Conservation (phyloP, 2,329 filamentous ascomycete genomes). For the Fragosphaeria purpurea region DNA sequence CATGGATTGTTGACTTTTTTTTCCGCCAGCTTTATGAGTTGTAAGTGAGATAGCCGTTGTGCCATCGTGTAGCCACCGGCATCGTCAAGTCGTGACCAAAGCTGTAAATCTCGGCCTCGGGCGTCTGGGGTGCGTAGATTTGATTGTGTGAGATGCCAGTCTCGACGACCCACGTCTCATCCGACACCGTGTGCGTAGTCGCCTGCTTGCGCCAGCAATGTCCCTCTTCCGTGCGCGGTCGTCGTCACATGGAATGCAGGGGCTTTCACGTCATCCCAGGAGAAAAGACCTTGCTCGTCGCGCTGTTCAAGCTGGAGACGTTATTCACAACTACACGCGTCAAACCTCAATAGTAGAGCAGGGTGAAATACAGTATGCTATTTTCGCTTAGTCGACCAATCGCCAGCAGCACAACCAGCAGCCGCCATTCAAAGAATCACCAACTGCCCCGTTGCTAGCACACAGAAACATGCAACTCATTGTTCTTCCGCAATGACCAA, state of each 20-base stretch:
- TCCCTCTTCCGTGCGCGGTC: background rate
- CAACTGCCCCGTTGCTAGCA: too few species aligned
- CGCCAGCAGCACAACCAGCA: too few species aligned
- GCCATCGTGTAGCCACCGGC: background rate
- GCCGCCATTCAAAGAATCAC: too few species aligned
- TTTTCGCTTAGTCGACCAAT: too few species aligned
- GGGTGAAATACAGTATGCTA: too few species aligned
- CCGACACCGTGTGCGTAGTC: background rate
- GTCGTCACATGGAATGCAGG: background rate
- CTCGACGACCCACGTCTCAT: slow-evolving; percentile 2
- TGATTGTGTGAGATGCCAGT: background rate
- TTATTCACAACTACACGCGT: too few species aligned
- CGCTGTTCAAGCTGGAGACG: background rate
- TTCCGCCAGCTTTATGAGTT: too few species aligned
- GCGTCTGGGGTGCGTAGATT: slow-evolving; percentile 1
- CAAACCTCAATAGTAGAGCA: too few species aligned
- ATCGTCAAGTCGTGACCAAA: background rate
- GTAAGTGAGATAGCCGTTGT: too few species aligned
- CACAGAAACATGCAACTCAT: too few species aligned
- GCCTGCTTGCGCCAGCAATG: slow-evolving; percentile 1
- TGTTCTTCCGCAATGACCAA: too few species aligned
- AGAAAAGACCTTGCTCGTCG: background rate
- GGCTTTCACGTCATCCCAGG: background rate
- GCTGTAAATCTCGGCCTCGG: background rate
- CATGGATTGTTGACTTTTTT: too few species aligned